Base-by-base conservation (phyloP, 2,329 filamentous ascomycete species). In the Cytospora chrysosperma region DNA sequence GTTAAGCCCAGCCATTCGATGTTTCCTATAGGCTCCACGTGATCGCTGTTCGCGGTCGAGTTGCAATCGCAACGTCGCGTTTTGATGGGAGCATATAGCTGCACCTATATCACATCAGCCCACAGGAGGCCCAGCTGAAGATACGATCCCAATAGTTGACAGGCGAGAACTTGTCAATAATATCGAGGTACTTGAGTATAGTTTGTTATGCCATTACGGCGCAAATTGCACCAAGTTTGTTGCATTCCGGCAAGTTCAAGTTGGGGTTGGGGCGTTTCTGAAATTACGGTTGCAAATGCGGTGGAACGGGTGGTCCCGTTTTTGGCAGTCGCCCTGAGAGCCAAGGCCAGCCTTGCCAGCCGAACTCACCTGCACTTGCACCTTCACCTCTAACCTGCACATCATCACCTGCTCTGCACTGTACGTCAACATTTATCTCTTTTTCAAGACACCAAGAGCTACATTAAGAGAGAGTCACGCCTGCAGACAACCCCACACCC, bases 321-420 rank as follows among this genome's bases (percentile, higher is more conserved):
- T 61, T 28, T 10, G 56, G 56, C 24, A 57, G 59, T 49, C 43
- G n/a, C 5, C n/a, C n/a, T 47, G 9, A 55, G 32, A 19, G 59
- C 59, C 58, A 26, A 47, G 53, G 49, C 54, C 59, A 61, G 57
- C 59, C 63, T 62, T 64, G 58, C 37, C 40, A 10, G 59, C 34
- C 40, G 32, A 8, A 27, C 13, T 28, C 28, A n/a, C 62, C 47
- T 61, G n/a, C 21, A 47, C 43, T 49, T 24, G 9, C 34, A 30
- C 58, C 17, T 54, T 26, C 34, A 62, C 37, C 50, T 60, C 19
- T 15, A 21, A n/a, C n/a, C 43, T 47, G 49, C 17, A 51, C 49
- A 51, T 28, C 50, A 27, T 50, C 47, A 50, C n/a, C 40, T n/a
- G n/a, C n/a, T n/a, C 40, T 40, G 37, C 37, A 19, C 37, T 40